Evolutionary conservation across 2,329 filamentous ascomycete genomes (phyloP).

Genomic region (Diaporthe citriasiana): DNA sequence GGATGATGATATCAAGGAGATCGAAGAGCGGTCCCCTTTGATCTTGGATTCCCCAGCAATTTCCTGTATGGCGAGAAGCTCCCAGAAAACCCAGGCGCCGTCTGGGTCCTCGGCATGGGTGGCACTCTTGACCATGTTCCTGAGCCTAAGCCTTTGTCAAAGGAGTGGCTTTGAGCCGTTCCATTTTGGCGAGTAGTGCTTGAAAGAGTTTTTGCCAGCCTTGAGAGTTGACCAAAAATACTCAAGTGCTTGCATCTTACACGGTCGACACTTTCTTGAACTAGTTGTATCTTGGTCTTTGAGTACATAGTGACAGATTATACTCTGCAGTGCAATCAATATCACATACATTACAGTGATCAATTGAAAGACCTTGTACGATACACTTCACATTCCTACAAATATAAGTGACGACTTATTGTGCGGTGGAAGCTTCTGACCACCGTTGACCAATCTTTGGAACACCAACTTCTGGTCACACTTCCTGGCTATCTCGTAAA

Average conservation of each 20-base stretch:
- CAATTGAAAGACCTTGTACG: not conserved
- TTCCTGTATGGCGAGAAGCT: constrained; percentile 65
- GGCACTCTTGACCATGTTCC: constrained; percentile 66
- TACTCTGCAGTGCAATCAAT: no score
- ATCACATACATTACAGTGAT: not conserved
- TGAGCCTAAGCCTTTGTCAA: constrained; percentile 56
- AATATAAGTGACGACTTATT: not conserved
- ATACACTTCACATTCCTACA: not conserved
- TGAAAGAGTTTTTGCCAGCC: not conserved
- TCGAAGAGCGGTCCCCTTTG: constrained; percentile 75
- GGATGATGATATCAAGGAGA: constrained; percentile 73
- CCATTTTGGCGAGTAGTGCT: not conserved
- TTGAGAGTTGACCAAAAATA: not conserved
- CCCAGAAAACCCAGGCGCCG: constrained; percentile 56
- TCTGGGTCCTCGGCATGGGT: constrained; percentile 62
- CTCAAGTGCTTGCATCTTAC: no score
- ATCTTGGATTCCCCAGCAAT: constrained; percentile 75
- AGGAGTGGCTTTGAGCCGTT: not conserved
- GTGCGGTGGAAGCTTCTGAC: not conserved
- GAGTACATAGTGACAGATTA: accelerated
- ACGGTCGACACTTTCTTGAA: not conserved
- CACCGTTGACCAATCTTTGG: not conserved
- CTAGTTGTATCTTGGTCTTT: not conserved
- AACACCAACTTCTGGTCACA: not conserved
- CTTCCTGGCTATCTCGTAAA: not conserved